Base-by-base conservation (phyloP, 148 eudicot genomes). In the Dianthus caryophyllus region DNA sequence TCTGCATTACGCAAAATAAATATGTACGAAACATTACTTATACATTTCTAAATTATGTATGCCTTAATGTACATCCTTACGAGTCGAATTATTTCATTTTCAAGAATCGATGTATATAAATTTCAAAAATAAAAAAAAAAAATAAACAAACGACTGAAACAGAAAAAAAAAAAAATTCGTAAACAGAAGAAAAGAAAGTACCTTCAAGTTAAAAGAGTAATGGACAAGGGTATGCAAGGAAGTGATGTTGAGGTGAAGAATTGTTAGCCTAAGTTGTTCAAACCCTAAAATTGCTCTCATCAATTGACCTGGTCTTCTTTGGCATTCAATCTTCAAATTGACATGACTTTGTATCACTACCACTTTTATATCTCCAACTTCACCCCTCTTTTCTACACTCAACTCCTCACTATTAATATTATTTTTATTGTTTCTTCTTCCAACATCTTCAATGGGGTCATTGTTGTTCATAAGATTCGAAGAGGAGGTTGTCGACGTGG, bases 201-300 rank as follows among this genome's bases (percentile, higher is more conserved):
- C 87, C 87, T 84, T 84, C 36, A 84, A 80, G 74, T 69, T 84
- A 66, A 84, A 78, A 43, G 87, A 78, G 81, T 81, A 84, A 21
- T 78, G 81, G 57, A 71, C 77, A 33, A 77, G 62, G 69, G 21
- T 46, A 51, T 78, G 75, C 54, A 72, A 71, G 54, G 87, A 78
- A 6, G 80, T 78, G 75, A 84, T 78, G 21, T 84, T 84, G 61
- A 84, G 87, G 44, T 84, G 87, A 25, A 84, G 79, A 56, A 84
- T 78, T 47, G 82, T 73, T 7, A 84, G 75, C 54, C 81, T 74
- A 38, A 84, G 77, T 41, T 81, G 77, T 78, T 84, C 87, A 57
- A 84, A 72, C 0, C 77, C 84, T 26, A 78, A 49, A 78, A 84
- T 73, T 27, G 80, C 75, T 48, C 70, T 78, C 8, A 84, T 52